Percentiles rank a stretch among this genome's conserved stretches.
Conservation (phyloP, 164 flowering plant species). For the Echeveria elegans region DNA sequence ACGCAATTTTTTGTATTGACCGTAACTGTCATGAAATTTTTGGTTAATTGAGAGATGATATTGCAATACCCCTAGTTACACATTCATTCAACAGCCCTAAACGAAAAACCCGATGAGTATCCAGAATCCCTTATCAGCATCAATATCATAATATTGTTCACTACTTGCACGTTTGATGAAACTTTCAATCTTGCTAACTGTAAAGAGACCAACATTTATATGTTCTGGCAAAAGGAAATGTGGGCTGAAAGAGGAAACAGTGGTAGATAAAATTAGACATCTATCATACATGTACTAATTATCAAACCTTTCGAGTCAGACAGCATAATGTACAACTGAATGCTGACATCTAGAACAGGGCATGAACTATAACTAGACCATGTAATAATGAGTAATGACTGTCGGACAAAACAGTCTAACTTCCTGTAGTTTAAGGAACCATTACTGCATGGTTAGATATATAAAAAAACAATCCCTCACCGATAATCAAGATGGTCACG, state of each 20-base stretch:
- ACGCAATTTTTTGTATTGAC: conserved; percentile 66
- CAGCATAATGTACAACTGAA: neutral
- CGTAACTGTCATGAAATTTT: conserved; percentile 35
- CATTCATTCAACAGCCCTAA: neutral
- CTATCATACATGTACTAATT: no score
- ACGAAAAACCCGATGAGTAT: neutral
- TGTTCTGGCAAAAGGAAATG: neutral
- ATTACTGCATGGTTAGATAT: neutral
- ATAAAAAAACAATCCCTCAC: conserved; percentile 23
- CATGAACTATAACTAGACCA: neutral
- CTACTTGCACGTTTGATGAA: neutral
- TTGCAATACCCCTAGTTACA: neutral
- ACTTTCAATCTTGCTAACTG: neutral
- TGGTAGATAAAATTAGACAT: neutral
- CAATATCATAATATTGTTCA: neutral
- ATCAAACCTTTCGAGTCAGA: neutral
- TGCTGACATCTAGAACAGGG: neutral
- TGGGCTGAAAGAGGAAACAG: neutral
- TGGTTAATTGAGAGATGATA: neutral
- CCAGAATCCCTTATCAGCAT: neutral
- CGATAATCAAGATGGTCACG: conserved; percentile 79
- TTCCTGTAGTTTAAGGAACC: neutral
- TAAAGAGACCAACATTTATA: neutral
- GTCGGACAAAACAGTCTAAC: neutral
- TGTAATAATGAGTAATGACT: neutral